Base-by-base conservation (phyloP, 228 moss, liverwort and hornwort genomes). In the Sphagnum magellanicum region DNA sequence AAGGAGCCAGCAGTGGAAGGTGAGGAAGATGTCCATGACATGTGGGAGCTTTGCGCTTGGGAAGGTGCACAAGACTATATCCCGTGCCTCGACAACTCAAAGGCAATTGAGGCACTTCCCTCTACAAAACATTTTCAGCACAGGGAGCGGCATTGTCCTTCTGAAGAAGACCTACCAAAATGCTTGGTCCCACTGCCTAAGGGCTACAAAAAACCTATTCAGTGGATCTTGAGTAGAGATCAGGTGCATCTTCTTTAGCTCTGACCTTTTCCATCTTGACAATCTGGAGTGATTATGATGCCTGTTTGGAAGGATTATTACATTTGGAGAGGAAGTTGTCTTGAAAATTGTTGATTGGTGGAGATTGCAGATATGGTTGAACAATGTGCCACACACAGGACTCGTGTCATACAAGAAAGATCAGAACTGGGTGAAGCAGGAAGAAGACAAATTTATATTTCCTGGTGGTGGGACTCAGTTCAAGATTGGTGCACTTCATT, bases 141-240 rank as follows among this genome's bases (percentile, higher is more conserved):
- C 63, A 76, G 81, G 79, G 92, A 92, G 67, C 81, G 90, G 49
- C 92, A 79, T 70, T 92, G 92, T 50, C 90, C 90, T 68, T 59
- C 69, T 61, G 76, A 74, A 61, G 63, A 72, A 57, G 8, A 8
- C 8, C 62, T 60, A 46, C 69, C 47, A 14, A 74, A 81, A 75
- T 79, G 84, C 72, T 71, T 92, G 67, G 77, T 92, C 78, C 79
- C 88, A 77, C 80, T 75, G 6, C 90, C 92, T 6, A 61, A 16
- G 5, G 69, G 63, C 8, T 92, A 90, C 76, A 86, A 71, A 69
- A 46, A 71, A 51, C 88, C 92, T 0, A 87, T 92, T 73, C 78
- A 74, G 58, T 92, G 92, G 92, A 90, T 90, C 1, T 74, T 59
- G 71, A 92, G 92, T 74, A 86, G 90, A 59, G 76, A 79, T 63